Evolutionary conservation across 2,329 filamentous ascomycete species (phyloP).

Genomic region (Biscogniauxia sp.): DNA sequence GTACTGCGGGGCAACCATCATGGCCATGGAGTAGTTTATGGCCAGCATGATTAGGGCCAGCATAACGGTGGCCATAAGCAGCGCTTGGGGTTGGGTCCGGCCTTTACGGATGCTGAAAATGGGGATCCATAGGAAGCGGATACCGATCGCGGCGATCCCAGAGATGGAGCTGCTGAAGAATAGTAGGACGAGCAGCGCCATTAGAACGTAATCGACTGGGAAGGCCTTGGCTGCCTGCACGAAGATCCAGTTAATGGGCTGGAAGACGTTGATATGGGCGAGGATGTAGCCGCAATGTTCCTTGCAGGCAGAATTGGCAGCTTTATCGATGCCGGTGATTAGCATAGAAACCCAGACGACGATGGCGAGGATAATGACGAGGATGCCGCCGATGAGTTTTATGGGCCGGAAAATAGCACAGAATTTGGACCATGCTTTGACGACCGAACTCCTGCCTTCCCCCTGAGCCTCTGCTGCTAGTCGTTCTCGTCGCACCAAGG

Average conservation of each 20-base stretch:
- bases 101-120: constrained; percentile 90
- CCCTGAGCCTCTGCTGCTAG: constrained; percentile 80
- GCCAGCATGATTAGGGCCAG: constrained; percentile 85
- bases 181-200: constrained; percentile 78
- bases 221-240: constrained; percentile 79
- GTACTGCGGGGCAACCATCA: constrained; percentile 95
- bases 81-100: constrained; percentile 84
- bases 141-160: constrained; percentile 82
- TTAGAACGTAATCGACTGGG: constrained; percentile 88
- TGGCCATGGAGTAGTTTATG: constrained; percentile 88
- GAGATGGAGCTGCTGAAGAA: constrained; percentile 87
- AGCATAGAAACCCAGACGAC: constrained; percentile 89
- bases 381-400: constrained; percentile 79
- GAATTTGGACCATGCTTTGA: constrained; percentile 74
- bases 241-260: constrained; percentile 89
- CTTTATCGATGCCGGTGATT: constrained; percentile 93
- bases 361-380: constrained; percentile 72
- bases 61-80: constrained; percentile 87
- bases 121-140: constrained; percentile 92
- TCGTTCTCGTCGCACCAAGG: constrained; percentile 82
- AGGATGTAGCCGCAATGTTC: constrained; percentile 88
- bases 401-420: constrained; percentile 82
- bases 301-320: constrained; percentile 91
- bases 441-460: constrained; percentile 70
- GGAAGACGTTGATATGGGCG: constrained; percentile 83